Conservation (phyloP, 805 yeast species). For the Cyberlindnera lachancei region DNA sequence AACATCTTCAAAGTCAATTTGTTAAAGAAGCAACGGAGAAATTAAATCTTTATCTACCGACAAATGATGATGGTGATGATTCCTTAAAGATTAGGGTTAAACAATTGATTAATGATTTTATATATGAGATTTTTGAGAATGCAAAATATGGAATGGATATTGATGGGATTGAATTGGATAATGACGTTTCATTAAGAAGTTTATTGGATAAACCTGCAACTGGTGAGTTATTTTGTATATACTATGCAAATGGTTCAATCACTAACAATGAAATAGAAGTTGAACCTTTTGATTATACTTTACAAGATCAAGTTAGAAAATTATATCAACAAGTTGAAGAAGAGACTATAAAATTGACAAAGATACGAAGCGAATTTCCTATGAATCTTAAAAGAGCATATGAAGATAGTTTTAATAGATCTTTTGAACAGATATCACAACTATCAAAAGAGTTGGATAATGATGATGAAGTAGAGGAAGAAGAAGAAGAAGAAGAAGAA, state of each 20-base stretch:
- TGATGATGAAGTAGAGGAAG: constrained; percentile 7
- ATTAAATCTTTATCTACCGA: constrained; percentile 42
- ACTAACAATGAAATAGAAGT: constrained; percentile 26
- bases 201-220: constrained; percentile 18
- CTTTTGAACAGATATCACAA: constrained; percentile 20
- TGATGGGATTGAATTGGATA: constrained; percentile 45
- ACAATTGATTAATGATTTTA: constrained; percentile 34
- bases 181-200: constrained; percentile 18
- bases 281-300: constrained; percentile 64
- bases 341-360: constrained; percentile 49
- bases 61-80: constrained; percentile 30
- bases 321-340: constrained; percentile 54
- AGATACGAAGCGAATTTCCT: constrained; percentile 49
- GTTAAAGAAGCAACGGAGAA: constrained; percentile 34
- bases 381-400: constrained; percentile 30
- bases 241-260: too few species aligned
- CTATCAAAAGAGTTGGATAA: constrained; percentile 18
- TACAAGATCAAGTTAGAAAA: constrained; percentile 52
- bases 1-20: constrained; percentile 39
- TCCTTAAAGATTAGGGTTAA: constrained; percentile 39
- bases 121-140: constrained; percentile 53
- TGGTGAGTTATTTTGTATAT: too few species aligned
- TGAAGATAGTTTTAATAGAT: constrained; percentile 29
- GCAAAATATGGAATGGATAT: constrained; percentile 43
- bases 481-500: constrained; percentile 3